These are phyloP conservation scores for Firmiana major DNA, from an alignment of 345 rosid genomes.

Conservation along the genomic window DNA sequence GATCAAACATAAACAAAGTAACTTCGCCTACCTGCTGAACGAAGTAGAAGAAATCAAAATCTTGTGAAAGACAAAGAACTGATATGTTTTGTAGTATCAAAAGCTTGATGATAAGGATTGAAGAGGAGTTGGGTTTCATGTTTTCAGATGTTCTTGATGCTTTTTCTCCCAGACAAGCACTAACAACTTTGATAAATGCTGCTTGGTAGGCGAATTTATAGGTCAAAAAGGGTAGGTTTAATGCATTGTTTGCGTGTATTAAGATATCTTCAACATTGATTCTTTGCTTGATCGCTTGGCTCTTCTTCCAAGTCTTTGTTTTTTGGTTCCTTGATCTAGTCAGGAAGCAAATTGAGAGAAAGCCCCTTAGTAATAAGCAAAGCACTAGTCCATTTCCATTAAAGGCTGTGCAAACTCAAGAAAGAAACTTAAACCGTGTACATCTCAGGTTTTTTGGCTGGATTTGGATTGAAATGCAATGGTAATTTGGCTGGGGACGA, in stretches of 20 bases:
- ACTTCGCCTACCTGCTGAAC: constrained; percentile 51
- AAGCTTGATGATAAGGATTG: constrained; percentile 34
- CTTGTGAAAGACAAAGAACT: constrained; percentile 35
- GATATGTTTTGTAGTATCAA: constrained; percentile 42
- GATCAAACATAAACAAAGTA: not conserved
- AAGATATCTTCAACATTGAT: not conserved
- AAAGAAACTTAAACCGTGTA: too few relatives aligned
- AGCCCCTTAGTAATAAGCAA: too few relatives aligned
- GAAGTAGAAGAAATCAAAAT: constrained; percentile 87
- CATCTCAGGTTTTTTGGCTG: too few relatives aligned
- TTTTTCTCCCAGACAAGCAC: not conserved
- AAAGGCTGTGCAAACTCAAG: too few relatives aligned
- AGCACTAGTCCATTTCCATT: too few relatives aligned
- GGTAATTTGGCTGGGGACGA: not conserved
- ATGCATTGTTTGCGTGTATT: not conserved
- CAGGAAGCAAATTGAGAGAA: too few relatives aligned
- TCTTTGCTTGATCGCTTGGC: not conserved
- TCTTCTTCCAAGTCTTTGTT: too few relatives aligned
- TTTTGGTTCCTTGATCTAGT: not conserved
- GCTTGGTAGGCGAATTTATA: constrained; percentile 1
- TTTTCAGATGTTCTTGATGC: not conserved
- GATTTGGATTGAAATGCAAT: not conserved
- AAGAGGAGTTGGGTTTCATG: constrained; percentile 28
- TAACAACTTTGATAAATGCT: not conserved
- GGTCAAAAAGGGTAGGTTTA: not conserved